A percentile compares a stretch with the other conserved stretches of the same genome.
Conservation (phyloP, 2,329 filamentous ascomycete genomes). For the Fusarium sp. region DNA sequence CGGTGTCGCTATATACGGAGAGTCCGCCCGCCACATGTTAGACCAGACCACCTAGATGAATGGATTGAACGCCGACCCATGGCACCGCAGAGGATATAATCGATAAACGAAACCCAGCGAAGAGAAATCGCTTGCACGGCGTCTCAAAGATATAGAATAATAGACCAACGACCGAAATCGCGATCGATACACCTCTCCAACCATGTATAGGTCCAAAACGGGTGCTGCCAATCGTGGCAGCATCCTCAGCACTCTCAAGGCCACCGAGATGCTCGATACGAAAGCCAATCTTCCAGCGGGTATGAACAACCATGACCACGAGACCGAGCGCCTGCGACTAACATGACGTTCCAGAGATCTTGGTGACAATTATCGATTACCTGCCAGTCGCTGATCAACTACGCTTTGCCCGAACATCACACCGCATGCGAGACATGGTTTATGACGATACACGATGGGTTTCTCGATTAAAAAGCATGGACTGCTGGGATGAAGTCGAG, state of each 20-base stretch:
- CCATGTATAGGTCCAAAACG: slow-evolving; percentile 59
- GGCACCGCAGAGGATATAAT: slow-evolving; percentile 22
- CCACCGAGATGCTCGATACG: slow-evolving; percentile 81
- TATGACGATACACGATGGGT: slow-evolving; percentile 99
- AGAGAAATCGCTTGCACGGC: not conserved
- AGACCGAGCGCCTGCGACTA: slow-evolving; percentile 7
- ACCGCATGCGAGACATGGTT: slow-evolving; percentile 94
- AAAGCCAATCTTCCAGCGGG: slow-evolving; percentile 86
- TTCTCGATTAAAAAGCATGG: slow-evolving; percentile 84
- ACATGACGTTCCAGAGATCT: slow-evolving; percentile 71
- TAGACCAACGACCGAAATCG: not conserved
- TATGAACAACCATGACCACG: slow-evolving; percentile 51
- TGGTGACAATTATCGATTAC: slow-evolving; percentile 89
- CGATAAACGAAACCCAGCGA: slow-evolving; percentile 12
- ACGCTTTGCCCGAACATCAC: slow-evolving; percentile 84
- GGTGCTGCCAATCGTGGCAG: slow-evolving; percentile 55
- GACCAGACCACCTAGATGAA: slow-evolving; percentile 25
- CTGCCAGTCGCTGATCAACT: slow-evolving; percentile 87
- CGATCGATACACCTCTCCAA: slow-evolving; percentile 12
- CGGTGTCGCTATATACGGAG: slow-evolving; percentile 16
- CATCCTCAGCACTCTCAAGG: slow-evolving; percentile 81
- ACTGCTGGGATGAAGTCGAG: slow-evolving; percentile 90
- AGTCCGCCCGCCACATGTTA: slow-evolving; percentile 36
- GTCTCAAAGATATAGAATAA: not conserved
- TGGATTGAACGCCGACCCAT: slow-evolving; percentile 27